These are phyloP conservation scores for Citrullus colocynthis DNA, from an alignment of 306 rosid species.

Conservation along the genomic window DNA sequence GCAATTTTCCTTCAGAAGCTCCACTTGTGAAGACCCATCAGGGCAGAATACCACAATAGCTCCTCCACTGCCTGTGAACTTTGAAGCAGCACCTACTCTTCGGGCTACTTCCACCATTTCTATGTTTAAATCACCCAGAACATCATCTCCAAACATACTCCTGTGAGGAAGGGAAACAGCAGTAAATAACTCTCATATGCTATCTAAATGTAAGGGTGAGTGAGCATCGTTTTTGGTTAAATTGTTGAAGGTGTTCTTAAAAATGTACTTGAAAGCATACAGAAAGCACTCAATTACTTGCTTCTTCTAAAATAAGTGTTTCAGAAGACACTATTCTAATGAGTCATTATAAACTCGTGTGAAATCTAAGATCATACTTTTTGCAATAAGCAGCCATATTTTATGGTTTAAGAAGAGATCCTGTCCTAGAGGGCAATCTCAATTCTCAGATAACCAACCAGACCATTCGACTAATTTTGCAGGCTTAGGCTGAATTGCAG, in stretches of 20 bases:
- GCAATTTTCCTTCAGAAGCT: slow-evolving; percentile 62
- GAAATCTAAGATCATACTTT: not conserved
- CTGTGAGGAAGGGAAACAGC: slow-evolving; percentile 17
- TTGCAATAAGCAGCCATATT: not conserved
- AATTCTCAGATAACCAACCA: not conserved
- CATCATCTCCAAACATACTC: slow-evolving; percentile 81
- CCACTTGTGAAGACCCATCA: slow-evolving; percentile 54
- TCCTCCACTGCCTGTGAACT: slow-evolving; percentile 97
- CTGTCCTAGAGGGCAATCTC: not conserved
- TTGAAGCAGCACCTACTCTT: slow-evolving; percentile 81
- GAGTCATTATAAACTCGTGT: not conserved
- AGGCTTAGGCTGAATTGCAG: not conserved
- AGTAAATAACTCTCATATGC: not conserved
- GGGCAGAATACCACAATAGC: slow-evolving; percentile 84
- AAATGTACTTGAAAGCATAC: not conserved
- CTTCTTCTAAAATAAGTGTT: not conserved
- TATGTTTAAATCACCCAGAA: slow-evolving; percentile 63
- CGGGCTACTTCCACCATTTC: slow-evolving; percentile 87
- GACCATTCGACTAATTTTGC: not conserved
- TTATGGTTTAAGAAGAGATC: not conserved
- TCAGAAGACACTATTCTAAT: not conserved
- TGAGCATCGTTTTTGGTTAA: not conserved
- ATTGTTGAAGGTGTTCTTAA: not conserved
- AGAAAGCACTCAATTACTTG: not conserved
- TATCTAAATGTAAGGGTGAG: not conserved